Conservation (phyloP, 371 early-diverging fungal species). For the Saksenaea vasiformis region DNA sequence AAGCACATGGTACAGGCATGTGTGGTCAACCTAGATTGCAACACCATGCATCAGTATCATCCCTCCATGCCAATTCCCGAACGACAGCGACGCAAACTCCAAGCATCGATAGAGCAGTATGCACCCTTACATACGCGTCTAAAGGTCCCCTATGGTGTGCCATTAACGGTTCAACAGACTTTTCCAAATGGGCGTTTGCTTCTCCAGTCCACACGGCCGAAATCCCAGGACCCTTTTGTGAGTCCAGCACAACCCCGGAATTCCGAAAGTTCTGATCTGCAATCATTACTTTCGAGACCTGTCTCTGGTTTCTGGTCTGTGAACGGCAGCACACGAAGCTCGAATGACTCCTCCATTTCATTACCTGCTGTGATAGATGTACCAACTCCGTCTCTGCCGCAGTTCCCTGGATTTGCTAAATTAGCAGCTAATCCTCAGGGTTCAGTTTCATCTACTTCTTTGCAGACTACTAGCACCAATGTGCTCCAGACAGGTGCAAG, state of each 20-base stretch:
- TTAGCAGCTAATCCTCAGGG: slow-evolving; percentile 32
- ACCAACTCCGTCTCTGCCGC: slow-evolving; percentile 26
- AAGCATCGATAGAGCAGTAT: slow-evolving; percentile 55
- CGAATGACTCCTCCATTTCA: slow-evolving; percentile 37
- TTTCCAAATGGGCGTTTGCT: slow-evolving; percentile 63
- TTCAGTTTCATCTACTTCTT: slow-evolving; percentile 27
- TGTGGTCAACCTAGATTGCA: slow-evolving; percentile 62
- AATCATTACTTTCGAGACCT: slow-evolving; percentile 32
- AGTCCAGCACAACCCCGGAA: slow-evolving; percentile 26
- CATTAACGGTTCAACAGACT: slow-evolving; percentile 53
- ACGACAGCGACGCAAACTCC: slow-evolving; percentile 56
- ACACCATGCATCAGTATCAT: slow-evolving; percentile 49
- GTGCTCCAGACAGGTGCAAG: slow-evolving; percentile 18
- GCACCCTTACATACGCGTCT: slow-evolving; percentile 48
- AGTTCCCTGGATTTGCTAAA: slow-evolving; percentile 40
- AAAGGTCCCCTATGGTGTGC: slow-evolving; percentile 53
- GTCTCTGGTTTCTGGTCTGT: slow-evolving; percentile 39
- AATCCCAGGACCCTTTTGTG: slow-evolving; percentile 32
- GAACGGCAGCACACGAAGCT: slow-evolving; percentile 30
- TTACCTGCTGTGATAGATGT: slow-evolving; percentile 18
- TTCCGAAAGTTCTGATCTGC: slow-evolving; percentile 33
- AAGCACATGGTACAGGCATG: slow-evolving; percentile 39
- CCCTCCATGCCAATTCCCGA: slow-evolving; percentile 48
- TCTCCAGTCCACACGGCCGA: slow-evolving; percentile 50
- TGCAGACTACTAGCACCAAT: slow-evolving; percentile 29